Conservation (phyloP, 129 eudicot species). For the Flaveria robusta region DNA sequence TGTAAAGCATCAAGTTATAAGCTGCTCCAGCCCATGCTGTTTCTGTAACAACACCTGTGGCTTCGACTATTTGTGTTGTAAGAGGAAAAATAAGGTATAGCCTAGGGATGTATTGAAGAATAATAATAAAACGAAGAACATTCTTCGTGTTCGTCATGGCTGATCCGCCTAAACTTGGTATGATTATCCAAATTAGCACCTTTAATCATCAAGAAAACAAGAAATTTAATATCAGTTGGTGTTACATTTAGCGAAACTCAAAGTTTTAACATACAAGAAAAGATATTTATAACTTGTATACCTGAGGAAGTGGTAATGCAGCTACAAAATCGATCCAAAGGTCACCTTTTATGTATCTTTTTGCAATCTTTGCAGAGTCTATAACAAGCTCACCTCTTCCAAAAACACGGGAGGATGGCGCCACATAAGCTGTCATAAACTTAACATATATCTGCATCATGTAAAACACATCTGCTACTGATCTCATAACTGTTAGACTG, state of each 20-base stretch:
- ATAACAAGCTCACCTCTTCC: slow-evolving; percentile 98
- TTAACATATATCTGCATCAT: slow-evolving; percentile 63
- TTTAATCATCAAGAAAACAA: slow-evolving; percentile 32
- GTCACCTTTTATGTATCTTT: slow-evolving; percentile 48
- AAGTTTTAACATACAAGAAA: background rate
- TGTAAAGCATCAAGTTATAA: slow-evolving; percentile 79
- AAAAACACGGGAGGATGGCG: slow-evolving; percentile 95
- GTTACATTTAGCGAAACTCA: background rate
- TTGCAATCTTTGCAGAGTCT: slow-evolving; percentile 65
- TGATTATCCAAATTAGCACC: slow-evolving; percentile 74
- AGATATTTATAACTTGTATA: slow-evolving; percentile 25
- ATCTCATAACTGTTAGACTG: slow-evolving; percentile 65
- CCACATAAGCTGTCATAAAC: slow-evolving; percentile 83
- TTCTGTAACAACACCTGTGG: slow-evolving; percentile 81
- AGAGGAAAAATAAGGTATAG: slow-evolving; percentile 74
- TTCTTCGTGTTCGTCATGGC: slow-evolving; percentile 81
- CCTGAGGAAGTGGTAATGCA: slow-evolving; percentile 97
- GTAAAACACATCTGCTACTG: slow-evolving; percentile 70
- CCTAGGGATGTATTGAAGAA: slow-evolving; percentile 78
- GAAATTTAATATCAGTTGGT: background rate
- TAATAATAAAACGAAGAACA: slow-evolving; percentile 71
- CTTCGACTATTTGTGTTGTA: slow-evolving; percentile 64
- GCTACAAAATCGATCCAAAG: slow-evolving; percentile 76
- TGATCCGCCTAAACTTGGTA: slow-evolving; percentile 78
- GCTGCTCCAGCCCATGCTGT: slow-evolving; percentile 96